Evolutionary conservation across 73 alveolate species (phyloP).

Genomic region (Paramecium biaurelia): DNA sequence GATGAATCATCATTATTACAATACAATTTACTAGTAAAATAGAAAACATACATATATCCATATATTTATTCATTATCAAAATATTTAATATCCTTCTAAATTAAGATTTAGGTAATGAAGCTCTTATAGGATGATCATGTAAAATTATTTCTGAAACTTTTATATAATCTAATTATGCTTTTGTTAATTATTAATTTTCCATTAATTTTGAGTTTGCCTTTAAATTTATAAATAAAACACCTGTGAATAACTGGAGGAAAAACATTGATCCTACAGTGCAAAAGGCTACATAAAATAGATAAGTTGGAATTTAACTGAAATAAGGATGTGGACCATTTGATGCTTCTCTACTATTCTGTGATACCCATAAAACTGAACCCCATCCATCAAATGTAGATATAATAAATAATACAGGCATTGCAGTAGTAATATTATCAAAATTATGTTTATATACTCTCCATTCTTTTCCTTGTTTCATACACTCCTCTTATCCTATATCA

Average conservation of each 20-base stretch:
- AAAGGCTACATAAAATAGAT: neutral
- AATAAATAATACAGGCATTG: neutral
- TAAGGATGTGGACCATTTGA: conserved; percentile 18
- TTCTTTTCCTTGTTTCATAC: neutral
- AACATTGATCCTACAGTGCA: conserved; percentile 35
- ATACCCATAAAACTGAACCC: conserved; percentile 1
- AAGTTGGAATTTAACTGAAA: neutral
- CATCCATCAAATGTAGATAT: conserved; percentile 37
- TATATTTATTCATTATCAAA: neutral
- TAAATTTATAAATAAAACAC: neutral
- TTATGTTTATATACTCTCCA: neutral
- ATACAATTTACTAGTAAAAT: neutral
- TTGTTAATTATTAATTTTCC: neutral
- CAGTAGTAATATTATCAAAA: conserved; percentile 31
- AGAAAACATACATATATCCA: neutral
- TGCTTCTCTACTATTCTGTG: conserved; percentile 14
- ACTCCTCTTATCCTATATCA: neutral
- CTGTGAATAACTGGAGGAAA: neutral
- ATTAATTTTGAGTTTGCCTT: neutral
- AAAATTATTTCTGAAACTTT: neutral
- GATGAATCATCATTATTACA: neutral
- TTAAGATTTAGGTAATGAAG: neutral
- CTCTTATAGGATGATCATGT: neutral
- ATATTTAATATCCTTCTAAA: neutral
- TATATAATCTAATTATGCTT: neutral